Evolutionary conservation across 2,329 filamentous ascomycete species (phyloP).

Genomic region (Clonostachys chloroleuca): DNA sequence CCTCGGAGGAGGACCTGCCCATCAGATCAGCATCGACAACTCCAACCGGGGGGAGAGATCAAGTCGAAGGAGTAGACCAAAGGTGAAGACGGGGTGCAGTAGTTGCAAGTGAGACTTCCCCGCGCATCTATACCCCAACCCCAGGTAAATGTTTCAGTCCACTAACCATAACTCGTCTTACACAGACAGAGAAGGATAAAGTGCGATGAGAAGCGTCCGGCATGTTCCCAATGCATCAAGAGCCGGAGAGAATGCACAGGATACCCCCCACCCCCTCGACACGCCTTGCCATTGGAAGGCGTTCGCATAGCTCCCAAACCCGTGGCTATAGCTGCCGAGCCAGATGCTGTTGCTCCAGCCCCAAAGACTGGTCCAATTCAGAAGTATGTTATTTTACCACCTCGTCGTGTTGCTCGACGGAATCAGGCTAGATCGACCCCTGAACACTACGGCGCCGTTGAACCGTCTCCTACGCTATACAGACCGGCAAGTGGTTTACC

Average conservation of each 20-base stretch:
- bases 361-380: neutral
- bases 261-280: slow-evolving; percentile 53
- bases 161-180: neutral
- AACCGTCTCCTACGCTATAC: slow-evolving; percentile 25
- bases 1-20: no score
- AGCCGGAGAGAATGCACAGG: slow-evolving; percentile 56
- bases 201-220: slow-evolving; percentile 60
- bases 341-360: neutral
- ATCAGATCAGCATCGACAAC: no score
- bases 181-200: slow-evolving; percentile 57
- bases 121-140: slow-evolving; percentile 1
- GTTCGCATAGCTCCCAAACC: slow-evolving; percentile 46
- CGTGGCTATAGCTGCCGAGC: slow-evolving; percentile 9
- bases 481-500: slow-evolving; percentile 31
- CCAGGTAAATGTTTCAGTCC: neutral
- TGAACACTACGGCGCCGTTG: slow-evolving; percentile 7
- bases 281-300: slow-evolving; percentile 38
- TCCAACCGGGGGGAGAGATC: slow-evolving; percentile 23
- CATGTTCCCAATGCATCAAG: slow-evolving; percentile 54
- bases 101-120: slow-evolving; percentile 60
- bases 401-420: neutral
- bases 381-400: neutral
- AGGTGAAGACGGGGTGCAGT: slow-evolving; percentile 62
- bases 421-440: neutral
- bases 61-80: slow-evolving; percentile 49